A percentile compares a stretch with the other conserved stretches of the same genome.
These are phyloP conservation scores for Cryoendolithus antarcticus DNA, from an alignment of 2,329 filamentous ascomycete species.

Conservation along the genomic window DNA sequence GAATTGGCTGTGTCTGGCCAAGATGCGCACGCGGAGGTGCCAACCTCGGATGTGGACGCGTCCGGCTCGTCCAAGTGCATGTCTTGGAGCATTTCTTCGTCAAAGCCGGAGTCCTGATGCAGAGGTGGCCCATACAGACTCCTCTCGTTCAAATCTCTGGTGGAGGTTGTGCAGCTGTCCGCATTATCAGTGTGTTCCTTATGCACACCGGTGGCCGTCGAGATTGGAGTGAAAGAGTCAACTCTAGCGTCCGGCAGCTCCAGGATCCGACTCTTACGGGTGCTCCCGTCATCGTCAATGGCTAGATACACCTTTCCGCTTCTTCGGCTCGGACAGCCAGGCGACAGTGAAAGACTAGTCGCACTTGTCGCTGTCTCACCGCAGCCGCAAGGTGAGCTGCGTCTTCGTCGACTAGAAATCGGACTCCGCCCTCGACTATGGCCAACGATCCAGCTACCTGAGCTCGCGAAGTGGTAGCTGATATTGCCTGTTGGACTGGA, in stretches of 20 bases:
- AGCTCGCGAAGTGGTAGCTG: slow-evolving; percentile 31
- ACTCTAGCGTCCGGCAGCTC: too few species aligned
- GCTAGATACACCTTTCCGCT: neutral
- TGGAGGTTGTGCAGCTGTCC: slow-evolving; percentile 2
- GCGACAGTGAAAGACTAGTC: slow-evolving; percentile 13
- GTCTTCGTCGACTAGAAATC: slow-evolving; percentile 19
- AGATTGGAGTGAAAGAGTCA: neutral
- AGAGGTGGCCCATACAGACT: slow-evolving; percentile 8
- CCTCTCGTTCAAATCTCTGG: too few species aligned
- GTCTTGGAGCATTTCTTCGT: slow-evolving; percentile 16
- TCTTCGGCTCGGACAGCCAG: slow-evolving; percentile 4
- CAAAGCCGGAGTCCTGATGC: slow-evolving; percentile 27
- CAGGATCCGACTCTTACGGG: neutral
- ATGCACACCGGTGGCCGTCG: neutral
- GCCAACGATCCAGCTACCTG: slow-evolving; percentile 32
- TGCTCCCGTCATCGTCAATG: neutral
- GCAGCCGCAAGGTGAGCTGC: slow-evolving; percentile 23
- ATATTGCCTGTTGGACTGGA: slow-evolving; percentile 29
- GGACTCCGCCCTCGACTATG: slow-evolving; percentile 23
- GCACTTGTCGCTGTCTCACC: slow-evolving; percentile 15
- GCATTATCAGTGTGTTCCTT: neutral
- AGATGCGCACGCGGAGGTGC: too few species aligned
- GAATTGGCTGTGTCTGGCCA: too few species aligned
- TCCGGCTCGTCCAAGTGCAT: slow-evolving; percentile 5
- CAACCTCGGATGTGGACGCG: neutral